Base-by-base conservation (phyloP, 2,329 filamentous ascomycete species). In the Cladosporium velox region DNA sequence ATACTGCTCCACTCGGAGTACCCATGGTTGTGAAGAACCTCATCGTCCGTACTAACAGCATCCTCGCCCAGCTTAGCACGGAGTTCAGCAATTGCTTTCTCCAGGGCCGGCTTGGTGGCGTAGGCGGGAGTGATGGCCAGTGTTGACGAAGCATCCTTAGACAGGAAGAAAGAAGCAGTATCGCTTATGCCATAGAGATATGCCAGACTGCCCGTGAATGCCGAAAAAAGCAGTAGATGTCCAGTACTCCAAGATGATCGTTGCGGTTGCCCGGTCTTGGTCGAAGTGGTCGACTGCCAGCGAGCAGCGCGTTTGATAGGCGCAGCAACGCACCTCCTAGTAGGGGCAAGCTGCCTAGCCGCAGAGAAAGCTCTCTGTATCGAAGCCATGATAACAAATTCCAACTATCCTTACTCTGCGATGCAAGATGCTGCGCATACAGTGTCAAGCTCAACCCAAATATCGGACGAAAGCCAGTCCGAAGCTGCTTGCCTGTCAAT, bases 1-100 rank as follows among this genome's bases (percentile, higher is more conserved):
- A 88, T 85, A 0, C 87, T 86, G 0, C 88, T 90, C 88, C 88
- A 91, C 73, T 91, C 89, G 0, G 88, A 91, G 75, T 86, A 88
- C 15, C 89, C 88, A 72, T 91, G 89, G 55, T 81, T 77, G 24
- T 86, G 83, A 2, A 91, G 78, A 54, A 88, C 87, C 51, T 89
- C 87, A 52, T 86, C 80, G 71, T 91, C 88, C 14, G 85, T 87
- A 71, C 83, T 88, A 59, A 91, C 85, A 1, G 83, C 77, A 62
- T 89, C 87, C 47, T 87, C 80, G 26, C 87, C 87, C 4, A 90
- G 76, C 12, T 77, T 71, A 0, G 71, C 67, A 63, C 82, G 80
- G 18, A 90, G 77, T 72, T 89, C 86, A 0, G 76, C 72, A 67
- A 88, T 85, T 6, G 86, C 86, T 72, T 78, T 79, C 70, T 87